Percentiles rank a stretch among this genome's conserved stretches.
Evolutionary conservation across 225 moss, liverwort and hornwort species (phyloP).

Genomic region (Pleurozium schreberi): DNA sequence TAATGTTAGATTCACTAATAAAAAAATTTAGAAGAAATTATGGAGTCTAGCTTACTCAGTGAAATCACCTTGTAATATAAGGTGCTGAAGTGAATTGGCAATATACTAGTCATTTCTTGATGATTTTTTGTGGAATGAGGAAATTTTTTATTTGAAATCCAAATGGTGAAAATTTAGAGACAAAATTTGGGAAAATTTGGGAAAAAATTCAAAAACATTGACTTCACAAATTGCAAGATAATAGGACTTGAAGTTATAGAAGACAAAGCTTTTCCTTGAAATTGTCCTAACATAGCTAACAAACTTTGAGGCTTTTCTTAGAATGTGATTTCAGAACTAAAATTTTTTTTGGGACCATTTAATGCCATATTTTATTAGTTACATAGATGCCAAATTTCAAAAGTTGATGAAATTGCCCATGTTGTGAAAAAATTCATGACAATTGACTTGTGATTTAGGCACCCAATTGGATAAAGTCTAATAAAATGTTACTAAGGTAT

Average conservation of each 20-base stretch:
- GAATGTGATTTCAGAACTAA: background rate
- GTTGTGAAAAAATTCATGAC: background rate
- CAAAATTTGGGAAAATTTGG: background rate
- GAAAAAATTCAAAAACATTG: background rate
- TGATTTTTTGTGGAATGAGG: background rate
- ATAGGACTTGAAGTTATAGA: background rate
- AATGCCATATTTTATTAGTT: background rate
- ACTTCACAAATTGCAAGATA: background rate
- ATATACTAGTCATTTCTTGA: background rate
- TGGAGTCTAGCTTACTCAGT: background rate
- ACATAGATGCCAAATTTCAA: background rate
- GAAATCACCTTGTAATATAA: background rate
- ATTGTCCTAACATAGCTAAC: rapidly evolving
- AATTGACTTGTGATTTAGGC: background rate
- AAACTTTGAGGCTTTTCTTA: background rate
- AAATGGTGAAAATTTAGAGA: background rate
- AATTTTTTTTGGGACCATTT: background rate
- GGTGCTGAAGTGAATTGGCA: background rate
- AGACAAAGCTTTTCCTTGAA: background rate
- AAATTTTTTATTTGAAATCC: background rate
- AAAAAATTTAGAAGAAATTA: background rate
- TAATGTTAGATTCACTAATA: background rate
- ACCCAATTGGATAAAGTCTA: background rate
- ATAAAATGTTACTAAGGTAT: rapidly evolving
- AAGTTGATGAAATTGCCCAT: background rate